Evolutionary conservation across 78 protist genomes (phyloP).

Genomic region (Trichosphaerium sp.): DNA sequence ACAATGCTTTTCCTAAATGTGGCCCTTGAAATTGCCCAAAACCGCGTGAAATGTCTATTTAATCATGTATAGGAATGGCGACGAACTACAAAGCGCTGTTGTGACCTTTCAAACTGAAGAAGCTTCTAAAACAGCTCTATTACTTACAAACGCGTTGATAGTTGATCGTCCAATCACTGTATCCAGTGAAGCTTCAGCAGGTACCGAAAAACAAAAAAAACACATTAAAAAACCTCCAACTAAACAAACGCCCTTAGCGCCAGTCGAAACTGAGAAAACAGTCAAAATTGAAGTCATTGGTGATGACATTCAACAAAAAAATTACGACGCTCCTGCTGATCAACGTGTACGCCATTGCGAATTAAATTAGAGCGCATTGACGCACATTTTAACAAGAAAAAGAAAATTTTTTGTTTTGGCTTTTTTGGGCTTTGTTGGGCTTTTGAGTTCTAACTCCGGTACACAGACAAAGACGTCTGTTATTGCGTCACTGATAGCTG

Average conservation of each 20-base stretch:
- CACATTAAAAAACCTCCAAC: not conserved
- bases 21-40: conserved; percentile 1
- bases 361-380: not conserved
- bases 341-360: conserved; percentile 6
- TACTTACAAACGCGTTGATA: conserved; percentile 52
- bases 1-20: not conserved
- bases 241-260: not conserved
- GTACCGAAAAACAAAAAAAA: not conserved
- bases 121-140: conserved; percentile 51
- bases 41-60: not conserved
- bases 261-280: not conserved
- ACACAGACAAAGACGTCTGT: conserved; percentile 28
- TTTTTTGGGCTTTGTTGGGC: not conserved
- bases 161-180: conserved; percentile 48
- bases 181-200: not conserved
- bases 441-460: not conserved
- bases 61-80: not conserved
- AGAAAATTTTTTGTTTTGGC: not conserved
- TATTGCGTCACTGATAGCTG: conserved; percentile 41
- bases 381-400: too few species aligned
- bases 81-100: conserved; percentile 1
- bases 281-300: not conserved
- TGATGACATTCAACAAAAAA: conserved; percentile 18
- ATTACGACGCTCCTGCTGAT: conserved; percentile 17
- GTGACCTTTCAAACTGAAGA: conserved; percentile 41